Base-by-base conservation (phyloP, 768 basidiomycete genomes). In the Hygrocybe coccinea region DNA sequence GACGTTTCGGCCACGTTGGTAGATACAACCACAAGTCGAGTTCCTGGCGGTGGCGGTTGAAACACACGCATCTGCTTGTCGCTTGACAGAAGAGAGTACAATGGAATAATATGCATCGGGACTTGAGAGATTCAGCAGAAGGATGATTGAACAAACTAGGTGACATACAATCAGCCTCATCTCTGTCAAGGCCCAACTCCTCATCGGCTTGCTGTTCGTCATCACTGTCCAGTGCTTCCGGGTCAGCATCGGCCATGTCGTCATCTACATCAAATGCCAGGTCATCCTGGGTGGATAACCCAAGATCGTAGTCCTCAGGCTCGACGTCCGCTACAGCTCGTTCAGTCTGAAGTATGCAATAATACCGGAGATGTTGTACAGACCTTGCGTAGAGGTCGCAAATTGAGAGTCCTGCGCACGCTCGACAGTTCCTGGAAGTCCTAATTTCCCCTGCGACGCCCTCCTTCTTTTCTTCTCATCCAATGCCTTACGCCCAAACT, bases 1-100 rank as follows among this genome's bases (percentile, higher is more conserved):
- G 95, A 97, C 0, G 95, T 98, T 68, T 98, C 95, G 1, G 95
- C 95, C 24, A 97, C 88, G 67, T 98, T 97, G 1, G 95, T 98
- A 1, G 95, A 84, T 5, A 99, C 86, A 14, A 98, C 92, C 12
- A 98, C 94, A 3, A 99, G 78, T 35, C 97, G 89, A 56, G 77
- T 74, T 5, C 86, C 89, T 4, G 76, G 70, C 3, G 97, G 97
- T 11, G 95, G 92, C 1, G 86, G 76, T 56, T 85, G 74, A 66
- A 99, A 99, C 2, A 97, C 95, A 17, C 79, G 79, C 89, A 97
- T 93, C 66, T 99, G 97, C 68, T 92, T 91, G 54, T 97, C 94
- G 56, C 87, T 92, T 1, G 97, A 79, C 2, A 98, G 75, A 3
- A 98, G 76, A 3, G 97, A 97, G 71, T 98, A 98, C 1, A 99